phyloP scores from a whole-genome alignment of 306 rosid species.

The Lotus japonicus region DNA sequence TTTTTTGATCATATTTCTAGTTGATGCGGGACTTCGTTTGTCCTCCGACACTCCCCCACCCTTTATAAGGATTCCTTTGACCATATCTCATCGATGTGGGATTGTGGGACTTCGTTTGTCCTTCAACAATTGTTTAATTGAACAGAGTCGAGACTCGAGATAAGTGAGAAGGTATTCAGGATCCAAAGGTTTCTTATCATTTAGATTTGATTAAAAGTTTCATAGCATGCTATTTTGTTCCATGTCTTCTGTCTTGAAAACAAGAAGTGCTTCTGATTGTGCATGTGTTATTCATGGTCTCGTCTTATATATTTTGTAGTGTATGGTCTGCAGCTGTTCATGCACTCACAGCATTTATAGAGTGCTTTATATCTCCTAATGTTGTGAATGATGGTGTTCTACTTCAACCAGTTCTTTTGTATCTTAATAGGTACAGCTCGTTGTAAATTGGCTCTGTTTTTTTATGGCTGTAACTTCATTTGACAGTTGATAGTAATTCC shows the following conservation, averaged over 20 bases:
- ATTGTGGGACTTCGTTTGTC: too few relatives aligned
- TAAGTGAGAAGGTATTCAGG: not conserved
- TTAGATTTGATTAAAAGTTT: not conserved
- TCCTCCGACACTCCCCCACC: too few relatives aligned
- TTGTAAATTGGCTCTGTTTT: not conserved
- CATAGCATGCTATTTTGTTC: not conserved
- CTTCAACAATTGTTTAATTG: not conserved
- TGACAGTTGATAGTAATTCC: slow-evolving; percentile 7
- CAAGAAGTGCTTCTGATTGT: not conserved
- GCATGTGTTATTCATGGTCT: not conserved
- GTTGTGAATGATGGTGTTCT: slow-evolving; percentile 50
- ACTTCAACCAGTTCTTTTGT: slow-evolving; percentile 88
- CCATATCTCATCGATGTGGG: too few relatives aligned
- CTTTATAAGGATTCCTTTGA: too few relatives aligned
- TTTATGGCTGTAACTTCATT: slow-evolving; percentile 12
- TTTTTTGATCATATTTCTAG: too few relatives aligned
- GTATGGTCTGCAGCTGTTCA: slow-evolving; percentile 95
- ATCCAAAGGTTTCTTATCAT: not conserved
- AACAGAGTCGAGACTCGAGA: not conserved
- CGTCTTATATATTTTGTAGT: slow-evolving; percentile 40
- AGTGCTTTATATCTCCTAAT: slow-evolving; percentile 64
- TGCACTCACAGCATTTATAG: slow-evolving; percentile 81
- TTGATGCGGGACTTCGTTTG: too few relatives aligned
- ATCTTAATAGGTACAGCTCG: slow-evolving; percentile 69
- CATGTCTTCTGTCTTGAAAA: not conserved